Conservation (phyloP, 75 land plant species). For the Cryptomeria japonica region DNA sequence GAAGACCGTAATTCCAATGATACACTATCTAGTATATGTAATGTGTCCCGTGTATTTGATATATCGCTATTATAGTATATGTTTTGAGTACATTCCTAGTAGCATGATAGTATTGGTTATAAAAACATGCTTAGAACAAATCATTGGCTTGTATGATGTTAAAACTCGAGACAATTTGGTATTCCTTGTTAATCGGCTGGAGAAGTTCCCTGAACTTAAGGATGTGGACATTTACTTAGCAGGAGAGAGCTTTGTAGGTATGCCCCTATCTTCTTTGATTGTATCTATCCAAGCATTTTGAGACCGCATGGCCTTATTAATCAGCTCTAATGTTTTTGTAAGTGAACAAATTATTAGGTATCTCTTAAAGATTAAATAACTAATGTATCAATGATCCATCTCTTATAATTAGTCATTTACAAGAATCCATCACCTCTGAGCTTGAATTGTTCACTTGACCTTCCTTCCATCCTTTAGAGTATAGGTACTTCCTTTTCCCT, state of each 20-base stretch:
- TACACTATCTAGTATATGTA: background rate
- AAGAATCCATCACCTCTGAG: too few species aligned
- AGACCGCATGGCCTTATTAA: too few species aligned
- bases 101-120: background rate
- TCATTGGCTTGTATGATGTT: background rate
- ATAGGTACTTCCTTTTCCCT: too few species aligned
- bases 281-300: background rate
- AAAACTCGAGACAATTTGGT: constrained; percentile 29
- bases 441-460: too few species aligned
- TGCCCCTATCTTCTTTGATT: background rate
- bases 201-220: constrained; percentile 46
- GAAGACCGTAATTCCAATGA: constrained; percentile 3
- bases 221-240: constrained; percentile 35
- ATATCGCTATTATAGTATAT: background rate
- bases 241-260: constrained; percentile 60
- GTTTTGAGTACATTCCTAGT: background rate
- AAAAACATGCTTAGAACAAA: background rate
- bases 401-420: too few species aligned
- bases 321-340: too few species aligned
- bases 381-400: too few species aligned
- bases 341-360: too few species aligned
- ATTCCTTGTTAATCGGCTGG: constrained; percentile 38
- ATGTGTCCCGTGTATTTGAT: background rate
- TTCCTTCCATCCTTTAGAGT: too few species aligned
- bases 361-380: too few species aligned